A percentile compares a stretch with the other conserved stretches of the same genome.
These are phyloP conservation scores for Aspergillus hortae DNA, from an alignment of 2,329 filamentous ascomycete genomes.

Conservation along the genomic window DNA sequence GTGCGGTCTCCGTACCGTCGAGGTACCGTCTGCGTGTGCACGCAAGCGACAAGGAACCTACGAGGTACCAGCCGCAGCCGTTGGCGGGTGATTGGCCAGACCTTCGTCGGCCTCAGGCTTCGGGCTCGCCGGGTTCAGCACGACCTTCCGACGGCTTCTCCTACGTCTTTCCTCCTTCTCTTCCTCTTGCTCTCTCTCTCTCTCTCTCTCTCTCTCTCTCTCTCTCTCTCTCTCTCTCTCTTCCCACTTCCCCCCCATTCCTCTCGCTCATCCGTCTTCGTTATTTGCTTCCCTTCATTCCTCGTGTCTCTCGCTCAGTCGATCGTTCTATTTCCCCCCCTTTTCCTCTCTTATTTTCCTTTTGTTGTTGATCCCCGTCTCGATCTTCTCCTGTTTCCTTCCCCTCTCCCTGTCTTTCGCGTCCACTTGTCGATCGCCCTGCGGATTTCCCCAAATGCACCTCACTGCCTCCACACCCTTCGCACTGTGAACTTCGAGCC, in stretches of 20 bases:
- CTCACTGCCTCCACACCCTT: too few species aligned
- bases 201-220: conserved; percentile 5
- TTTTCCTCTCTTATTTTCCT: conserved; percentile 12
- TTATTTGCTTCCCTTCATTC: conserved; percentile 12
- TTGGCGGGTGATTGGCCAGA: background rate
- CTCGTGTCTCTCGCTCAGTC: conserved; percentile 7
- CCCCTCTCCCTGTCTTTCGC: conserved; percentile 4
- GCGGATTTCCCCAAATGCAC: background rate
- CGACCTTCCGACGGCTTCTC: too few species aligned
- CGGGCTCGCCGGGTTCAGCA: conserved; percentile 6
- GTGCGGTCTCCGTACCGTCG: background rate
- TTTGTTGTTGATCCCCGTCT: conserved; percentile 10
- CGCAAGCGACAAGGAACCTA: background rate
- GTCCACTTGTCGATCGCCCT: background rate
- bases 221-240: conserved; percentile 6
- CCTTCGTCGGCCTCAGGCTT: background rate
- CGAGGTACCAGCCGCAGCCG: background rate
- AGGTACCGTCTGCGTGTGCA: background rate
- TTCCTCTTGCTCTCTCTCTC: conserved; percentile 5
- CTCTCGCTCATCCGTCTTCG: conserved; percentile 12
- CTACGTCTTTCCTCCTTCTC: conserved; percentile 8
- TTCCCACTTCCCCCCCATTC: conserved; percentile 1
- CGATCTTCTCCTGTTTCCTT: conserved; percentile 11
- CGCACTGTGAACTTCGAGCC: too few species aligned
- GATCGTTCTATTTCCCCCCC: conserved; percentile 13